Conservation (phyloP, 202 grass and related monocot species). For the Digitaria exilis region DNA sequence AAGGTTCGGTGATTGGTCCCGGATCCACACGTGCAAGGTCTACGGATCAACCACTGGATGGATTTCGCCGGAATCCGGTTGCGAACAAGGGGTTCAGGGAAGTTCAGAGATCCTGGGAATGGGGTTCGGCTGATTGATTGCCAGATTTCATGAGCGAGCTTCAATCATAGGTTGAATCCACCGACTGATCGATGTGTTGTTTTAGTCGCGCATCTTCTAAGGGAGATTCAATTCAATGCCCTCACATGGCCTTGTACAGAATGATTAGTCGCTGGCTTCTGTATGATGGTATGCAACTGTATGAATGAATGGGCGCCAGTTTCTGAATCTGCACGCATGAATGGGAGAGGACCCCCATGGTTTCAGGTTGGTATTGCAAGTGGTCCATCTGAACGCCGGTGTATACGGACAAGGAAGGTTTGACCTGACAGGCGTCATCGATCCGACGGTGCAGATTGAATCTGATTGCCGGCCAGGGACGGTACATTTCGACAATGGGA, state of each 20-base stretch:
- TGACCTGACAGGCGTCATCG: not conserved
- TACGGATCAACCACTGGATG: not conserved
- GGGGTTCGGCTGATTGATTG: not conserved
- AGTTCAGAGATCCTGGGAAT: not conserved
- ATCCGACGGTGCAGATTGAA: not conserved
- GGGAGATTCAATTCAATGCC: conserved; percentile 30
- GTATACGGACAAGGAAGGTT: conserved; percentile 15
- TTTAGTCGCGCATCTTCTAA: conserved; percentile 32
- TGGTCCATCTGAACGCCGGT: conserved; percentile 30
- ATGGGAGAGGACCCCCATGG: conserved; percentile 18
- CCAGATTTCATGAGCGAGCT: not conserved
- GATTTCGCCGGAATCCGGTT: not conserved
- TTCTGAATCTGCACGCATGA: conserved; percentile 54
- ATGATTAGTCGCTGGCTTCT: conserved; percentile 40
- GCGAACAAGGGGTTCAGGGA: not conserved
- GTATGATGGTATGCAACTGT: conserved; percentile 14
- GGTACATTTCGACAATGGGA: not conserved
- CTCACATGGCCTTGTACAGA: conserved; percentile 30
- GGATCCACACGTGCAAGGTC: not conserved
- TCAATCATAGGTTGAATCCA: not conserved
- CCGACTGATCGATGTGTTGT: conserved; percentile 8
- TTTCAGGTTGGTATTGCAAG: conserved; percentile 24
- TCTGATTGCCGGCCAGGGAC: not conserved
- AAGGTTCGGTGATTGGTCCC: not conserved
- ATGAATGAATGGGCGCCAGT: conserved; percentile 23